Percentiles rank a stretch among this genome's conserved stretches.
Evolutionary conservation across 768 basidiomycete species (phyloP).

Genomic region (Trametes villosa): DNA sequence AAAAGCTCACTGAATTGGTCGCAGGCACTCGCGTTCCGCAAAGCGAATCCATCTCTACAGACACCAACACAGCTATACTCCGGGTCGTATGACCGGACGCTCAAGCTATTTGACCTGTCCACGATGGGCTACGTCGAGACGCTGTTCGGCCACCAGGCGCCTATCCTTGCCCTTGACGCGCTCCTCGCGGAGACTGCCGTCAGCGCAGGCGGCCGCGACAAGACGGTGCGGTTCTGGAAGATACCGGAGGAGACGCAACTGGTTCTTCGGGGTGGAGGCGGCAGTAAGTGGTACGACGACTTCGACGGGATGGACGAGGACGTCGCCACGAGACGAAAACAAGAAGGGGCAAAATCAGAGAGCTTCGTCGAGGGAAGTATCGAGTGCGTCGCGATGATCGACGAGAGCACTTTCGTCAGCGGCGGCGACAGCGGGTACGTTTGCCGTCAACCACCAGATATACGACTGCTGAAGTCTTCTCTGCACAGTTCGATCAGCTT

Average conservation of each 20-base stretch:
- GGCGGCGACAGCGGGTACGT: slow-evolving; percentile 96
- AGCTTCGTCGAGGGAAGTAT: slow-evolving; percentile 87
- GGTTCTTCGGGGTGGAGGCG: slow-evolving; percentile 95
- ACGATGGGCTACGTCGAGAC: slow-evolving; percentile 96
- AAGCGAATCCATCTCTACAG: slow-evolving; percentile 49
- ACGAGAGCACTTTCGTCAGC: slow-evolving; percentile 89
- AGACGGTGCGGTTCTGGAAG: slow-evolving; percentile 95
- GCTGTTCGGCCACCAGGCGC: slow-evolving; percentile 95
- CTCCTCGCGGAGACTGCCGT: slow-evolving; percentile 85
- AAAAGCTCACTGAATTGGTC: slow-evolving; percentile 2
- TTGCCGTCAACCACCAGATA: slow-evolving; percentile 1
- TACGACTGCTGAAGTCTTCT: background rate
- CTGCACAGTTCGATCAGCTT: slow-evolving; percentile 78
- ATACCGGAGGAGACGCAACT: slow-evolving; percentile 93
- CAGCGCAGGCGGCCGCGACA: slow-evolving; percentile 88
- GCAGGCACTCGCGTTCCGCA: slow-evolving; percentile 76
- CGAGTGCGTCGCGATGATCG: slow-evolving; percentile 93
- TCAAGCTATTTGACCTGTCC: slow-evolving; percentile 83
- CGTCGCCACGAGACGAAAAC: slow-evolving; percentile 41
- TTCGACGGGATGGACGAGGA: slow-evolving; percentile 77
- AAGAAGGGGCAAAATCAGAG: slow-evolving; percentile 43
- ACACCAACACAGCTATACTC: slow-evolving; percentile 62
- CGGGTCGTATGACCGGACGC: slow-evolving; percentile 82
- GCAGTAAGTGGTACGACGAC: slow-evolving; percentile 77
- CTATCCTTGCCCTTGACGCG: slow-evolving; percentile 75